A percentile compares a stretch with the other conserved stretches of the same genome.
Evolutionary conservation across 2,329 filamentous ascomycete genomes (phyloP).

Genomic region (Aureobasidium subglaciale): DNA sequence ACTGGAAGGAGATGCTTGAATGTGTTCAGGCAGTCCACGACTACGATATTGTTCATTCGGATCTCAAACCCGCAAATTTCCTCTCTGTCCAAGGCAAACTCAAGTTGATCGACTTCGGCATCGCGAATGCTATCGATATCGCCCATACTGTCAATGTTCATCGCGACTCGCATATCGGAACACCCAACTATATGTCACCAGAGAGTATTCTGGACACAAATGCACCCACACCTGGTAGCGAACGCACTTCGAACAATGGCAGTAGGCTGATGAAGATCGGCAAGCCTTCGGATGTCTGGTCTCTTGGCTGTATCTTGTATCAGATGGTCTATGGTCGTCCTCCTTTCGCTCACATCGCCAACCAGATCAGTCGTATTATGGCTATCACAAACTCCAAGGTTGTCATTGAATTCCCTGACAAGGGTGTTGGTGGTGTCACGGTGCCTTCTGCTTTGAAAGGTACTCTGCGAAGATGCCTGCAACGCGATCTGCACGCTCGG

Average conservation of each 20-base stretch:
- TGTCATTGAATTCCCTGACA: slow-evolving; percentile 62
- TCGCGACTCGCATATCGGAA: slow-evolving; percentile 89
- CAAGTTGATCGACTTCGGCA: slow-evolving; percentile 97
- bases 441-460: slow-evolving; percentile 50
- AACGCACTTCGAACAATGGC: slow-evolving; percentile 27
- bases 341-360: slow-evolving; percentile 86
- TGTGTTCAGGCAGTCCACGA: slow-evolving; percentile 85
- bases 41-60: slow-evolving; percentile 89
- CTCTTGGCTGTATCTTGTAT: slow-evolving; percentile 89
- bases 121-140: slow-evolving; percentile 91
- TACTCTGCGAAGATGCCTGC: slow-evolving; percentile 51
- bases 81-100: slow-evolving; percentile 82
- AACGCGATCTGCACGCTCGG: slow-evolving; percentile 50
- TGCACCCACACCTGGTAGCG: slow-evolving; percentile 40
- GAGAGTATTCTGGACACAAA: slow-evolving; percentile 89
- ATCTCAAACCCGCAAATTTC: slow-evolving; percentile 96
- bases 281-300: slow-evolving; percentile 95
- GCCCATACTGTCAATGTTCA: slow-evolving; percentile 97
- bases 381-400: slow-evolving; percentile 77
- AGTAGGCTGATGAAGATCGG: slow-evolving; percentile 72
- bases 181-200: slow-evolving; percentile 97
- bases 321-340: slow-evolving; percentile 98
- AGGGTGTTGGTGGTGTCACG: slow-evolving; percentile 57
- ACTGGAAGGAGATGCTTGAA: slow-evolving; percentile 99
- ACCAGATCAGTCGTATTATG: slow-evolving; percentile 78